Conservation (phyloP, 1,139 yeast genomes). For the Wickerhamiella infanticola region DNA sequence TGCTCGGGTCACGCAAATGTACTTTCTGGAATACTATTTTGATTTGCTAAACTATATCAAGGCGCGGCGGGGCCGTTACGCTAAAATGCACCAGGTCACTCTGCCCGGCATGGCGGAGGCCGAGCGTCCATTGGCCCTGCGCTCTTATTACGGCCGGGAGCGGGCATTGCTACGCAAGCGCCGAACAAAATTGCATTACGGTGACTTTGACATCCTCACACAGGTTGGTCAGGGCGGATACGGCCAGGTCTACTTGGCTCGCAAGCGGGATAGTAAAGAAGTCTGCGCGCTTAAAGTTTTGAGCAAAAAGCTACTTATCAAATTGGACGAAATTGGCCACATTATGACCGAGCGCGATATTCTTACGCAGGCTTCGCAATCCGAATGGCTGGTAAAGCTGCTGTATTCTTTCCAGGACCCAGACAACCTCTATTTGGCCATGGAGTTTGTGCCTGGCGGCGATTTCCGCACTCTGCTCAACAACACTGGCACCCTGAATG, state of each 20-base stretch:
- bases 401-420: conserved; percentile 91
- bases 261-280: conserved; percentile 87
- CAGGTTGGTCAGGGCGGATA: conserved; percentile 99
- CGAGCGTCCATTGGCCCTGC: conserved; percentile 60
- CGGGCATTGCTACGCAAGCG: conserved; percentile 73
- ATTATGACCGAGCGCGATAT: conserved; percentile 94
- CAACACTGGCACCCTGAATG: conserved; percentile 82
- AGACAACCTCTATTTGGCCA: conserved; percentile 81
- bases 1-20: conserved; percentile 62
- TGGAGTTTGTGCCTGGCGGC: conserved; percentile 99
- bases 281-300: conserved; percentile 89
- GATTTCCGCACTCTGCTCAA: conserved; percentile 89
- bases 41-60: conserved; percentile 91
- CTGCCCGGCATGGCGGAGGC: conserved; percentile 34
- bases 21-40: conserved; percentile 87
- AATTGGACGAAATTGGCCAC: conserved; percentile 89
- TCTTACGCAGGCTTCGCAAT: conserved; percentile 69
- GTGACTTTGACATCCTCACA: conserved; percentile 89
- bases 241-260: conserved; percentile 85
- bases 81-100: conserved; percentile 42
- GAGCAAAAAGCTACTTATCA: conserved; percentile 71
- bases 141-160: conserved; percentile 69
- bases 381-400: conserved; percentile 90
- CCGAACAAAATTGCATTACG: conserved; percentile 81
- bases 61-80: conserved; percentile 64